Base-by-base conservation (phyloP, 1,284 basidiomycete genomes). In the Afroboletus lepidellus region DNA sequence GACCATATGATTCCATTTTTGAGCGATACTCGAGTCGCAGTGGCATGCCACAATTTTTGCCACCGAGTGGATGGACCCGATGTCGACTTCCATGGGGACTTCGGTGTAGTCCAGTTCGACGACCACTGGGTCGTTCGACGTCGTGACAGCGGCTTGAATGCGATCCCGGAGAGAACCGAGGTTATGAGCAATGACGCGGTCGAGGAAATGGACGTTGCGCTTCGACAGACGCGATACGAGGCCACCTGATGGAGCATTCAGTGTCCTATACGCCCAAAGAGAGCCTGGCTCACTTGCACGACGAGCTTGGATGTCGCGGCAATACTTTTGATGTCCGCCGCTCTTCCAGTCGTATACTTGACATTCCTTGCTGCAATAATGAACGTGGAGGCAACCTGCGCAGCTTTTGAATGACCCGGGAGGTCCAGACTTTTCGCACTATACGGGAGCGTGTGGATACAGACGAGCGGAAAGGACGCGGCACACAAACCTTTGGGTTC, bases 301-400 rank as follows among this genome's bases (percentile, higher is more conserved):
- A 37, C 62, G 58, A n/a, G 54, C 56, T 50, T 67, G 64, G 21
- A 66, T 67, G 37, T 63, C 63, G 18, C 48, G 58, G 33, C 64
- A 69, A 39, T 67, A 60, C 29, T 45, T 57, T 51, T 51, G 54
- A 46, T 70, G 68, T 3, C 52, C 49, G 11, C 67, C 64, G 12
- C 54, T 51, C 51, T 57, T 66, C 64, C 64, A 70, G 32, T 66
- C 67, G 45, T 66, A 56, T 1, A 53, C 60, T 39, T 66, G 67
- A 48, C 67, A 70, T 51, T 69, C 64, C 37, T 54, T 66, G 53
- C 64, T 60, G 46, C 64, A 65, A 39, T 65, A 70, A 42, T 67
- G 52, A 20, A 69, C 65, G 36, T 66, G 63, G 37, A 66, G 58
- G 41, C 64, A 66, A 6, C 60, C 63, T 8, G 58, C 55, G 18